Base-by-base conservation (phyloP, 2,329 filamentous ascomycete genomes). In the Aspergillus sp. region DNA sequence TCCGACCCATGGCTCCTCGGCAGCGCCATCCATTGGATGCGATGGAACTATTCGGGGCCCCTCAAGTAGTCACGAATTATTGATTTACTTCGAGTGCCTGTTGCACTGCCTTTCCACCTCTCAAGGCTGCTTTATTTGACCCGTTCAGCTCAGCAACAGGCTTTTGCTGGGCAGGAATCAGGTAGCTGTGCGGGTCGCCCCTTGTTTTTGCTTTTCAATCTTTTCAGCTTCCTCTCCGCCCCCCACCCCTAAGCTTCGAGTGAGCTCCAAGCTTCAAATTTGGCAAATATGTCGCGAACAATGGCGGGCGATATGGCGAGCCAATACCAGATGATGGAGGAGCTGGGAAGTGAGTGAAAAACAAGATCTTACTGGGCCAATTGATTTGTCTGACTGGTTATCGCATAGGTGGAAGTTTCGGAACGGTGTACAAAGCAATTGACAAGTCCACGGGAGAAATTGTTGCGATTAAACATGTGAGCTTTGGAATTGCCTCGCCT, bases 381-480 rank as follows among this genome's bases (percentile, higher is more conserved):
- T 58, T 53, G 37, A 31, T 52, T 51, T 50, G 43, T 59, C 67
- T 68, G 44, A 66, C 49, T 31, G 35, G 21, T 47, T 48, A 31
- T 50, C 31, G n/a, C 41, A 40, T 51, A 96, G 91, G 91, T 76
- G 93, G 93, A 58, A 97, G 93, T 75, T 99, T 99, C 75, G 95
- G 95, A 56, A 87, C 93, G 45, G 95, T 99, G 33, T 99, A 96
- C 83, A 97, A 97, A 76, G 95, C 92, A 51, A 93, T 97, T 70
- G 92, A 98, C 69, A 91, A 88, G 72, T 81, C 86, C 27, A 97
- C 93, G 1, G 93, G 93, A 63, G 92, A 97, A 69, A 89, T 93
- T 41, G 95, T 98, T 54, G 95, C 95, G 33, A 95, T 99, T 76
- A 99, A 99, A 78, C 91, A 96, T 82, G 92, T 95, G 81, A 70